A percentile compares a stretch with the other conserved stretches of the same genome.
These are phyloP conservation scores for Gliomastix tumulicola DNA, from an alignment of 2,329 filamentous ascomycete genomes.

Conservation along the genomic window DNA sequence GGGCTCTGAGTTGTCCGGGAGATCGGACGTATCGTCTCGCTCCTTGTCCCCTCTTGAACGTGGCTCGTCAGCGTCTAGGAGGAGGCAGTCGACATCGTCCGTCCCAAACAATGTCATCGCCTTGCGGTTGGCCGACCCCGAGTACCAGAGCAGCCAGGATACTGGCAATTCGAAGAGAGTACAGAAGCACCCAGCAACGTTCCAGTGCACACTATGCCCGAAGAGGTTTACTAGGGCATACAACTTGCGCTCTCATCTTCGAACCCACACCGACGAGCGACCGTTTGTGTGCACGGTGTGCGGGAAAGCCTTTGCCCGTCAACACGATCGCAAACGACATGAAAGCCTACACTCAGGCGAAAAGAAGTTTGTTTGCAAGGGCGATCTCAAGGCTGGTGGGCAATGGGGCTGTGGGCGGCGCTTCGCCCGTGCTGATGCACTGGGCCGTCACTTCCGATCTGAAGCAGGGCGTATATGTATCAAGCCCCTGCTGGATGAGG, in stretches of 20 bases:
- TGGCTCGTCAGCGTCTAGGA: slow-evolving; percentile 21
- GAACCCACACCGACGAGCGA: slow-evolving; percentile 94
- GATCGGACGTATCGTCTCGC: slow-evolving; percentile 42
- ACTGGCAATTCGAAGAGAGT: slow-evolving; percentile 67
- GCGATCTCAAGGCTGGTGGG: slow-evolving; percentile 73
- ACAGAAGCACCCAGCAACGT: slow-evolving; percentile 96
- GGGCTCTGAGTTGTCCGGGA: slow-evolving; percentile 33
- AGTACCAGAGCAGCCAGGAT: slow-evolving; percentile 62
- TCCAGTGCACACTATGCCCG: slow-evolving; percentile 87
- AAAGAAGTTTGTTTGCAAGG: slow-evolving; percentile 97
- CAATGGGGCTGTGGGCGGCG: slow-evolving; percentile 90
- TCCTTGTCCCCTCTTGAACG: slow-evolving; percentile 55
- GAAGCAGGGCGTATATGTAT: slow-evolving; percentile 96
- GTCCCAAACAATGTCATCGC: slow-evolving; percentile 65
- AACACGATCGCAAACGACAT: slow-evolving; percentile 95
- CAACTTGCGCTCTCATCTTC: slow-evolving; percentile 88
- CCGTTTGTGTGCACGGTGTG: slow-evolving; percentile 97
- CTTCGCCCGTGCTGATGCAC: slow-evolving; percentile 90
- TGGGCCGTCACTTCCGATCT: slow-evolving; percentile 90
- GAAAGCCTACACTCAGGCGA: slow-evolving; percentile 94
- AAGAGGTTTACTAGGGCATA: slow-evolving; percentile 96
- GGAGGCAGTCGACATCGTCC: slow-evolving; percentile 57
- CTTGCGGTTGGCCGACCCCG: slow-evolving; percentile 83
- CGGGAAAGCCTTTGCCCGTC: slow-evolving; percentile 92
- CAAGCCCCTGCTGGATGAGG: slow-evolving; percentile 93